A percentile compares a stretch with the other conserved stretches of the same genome.
Conservation (phyloP, 2,329 filamentous ascomycete genomes). For the Rhynchosporium graminicola region DNA sequence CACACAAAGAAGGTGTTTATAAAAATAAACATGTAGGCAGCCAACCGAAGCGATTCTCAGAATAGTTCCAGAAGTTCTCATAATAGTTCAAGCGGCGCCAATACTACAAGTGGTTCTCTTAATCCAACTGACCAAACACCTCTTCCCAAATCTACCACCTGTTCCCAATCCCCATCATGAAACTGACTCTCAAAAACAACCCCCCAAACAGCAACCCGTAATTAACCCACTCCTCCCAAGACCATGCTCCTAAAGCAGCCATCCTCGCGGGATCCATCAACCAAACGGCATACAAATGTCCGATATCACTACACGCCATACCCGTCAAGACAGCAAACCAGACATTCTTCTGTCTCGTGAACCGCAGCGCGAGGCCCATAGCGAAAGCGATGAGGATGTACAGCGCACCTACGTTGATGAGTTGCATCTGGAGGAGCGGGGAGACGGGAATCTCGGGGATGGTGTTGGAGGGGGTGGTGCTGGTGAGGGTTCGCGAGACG, state of each 20-base stretch:
- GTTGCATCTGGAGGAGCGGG: slow-evolving; percentile 32
- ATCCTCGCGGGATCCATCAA: slow-evolving; percentile 39
- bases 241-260: slow-evolving; percentile 39
- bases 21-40: too few species aligned
- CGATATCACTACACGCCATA: slow-evolving; percentile 36
- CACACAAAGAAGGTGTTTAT: too few species aligned
- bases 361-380: slow-evolving; percentile 38
- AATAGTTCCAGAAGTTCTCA: too few species aligned
- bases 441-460: slow-evolving; percentile 28
- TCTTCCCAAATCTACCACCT: slow-evolving; percentile 10
- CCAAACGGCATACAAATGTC: slow-evolving; percentile 42
- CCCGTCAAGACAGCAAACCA: slow-evolving; percentile 35
- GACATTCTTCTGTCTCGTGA: slow-evolving; percentile 36
- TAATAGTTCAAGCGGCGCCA: too few species aligned
- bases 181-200: slow-evolving; percentile 40
- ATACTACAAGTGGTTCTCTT: background rate
- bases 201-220: slow-evolving; percentile 41
- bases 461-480: slow-evolving; percentile 24
- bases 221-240: slow-evolving; percentile 43
- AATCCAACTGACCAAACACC: background rate
- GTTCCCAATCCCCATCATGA: slow-evolving; percentile 42
- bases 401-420: slow-evolving; percentile 38
- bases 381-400: slow-evolving; percentile 40
- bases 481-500: slow-evolving; percentile 22
- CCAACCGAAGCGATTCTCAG: too few species aligned